Evolutionary conservation across 352 stramenopile species (phyloP), one percentile per base, ranked within the genome.

Genomic region (Aphanomyces stellatus): DNA sequence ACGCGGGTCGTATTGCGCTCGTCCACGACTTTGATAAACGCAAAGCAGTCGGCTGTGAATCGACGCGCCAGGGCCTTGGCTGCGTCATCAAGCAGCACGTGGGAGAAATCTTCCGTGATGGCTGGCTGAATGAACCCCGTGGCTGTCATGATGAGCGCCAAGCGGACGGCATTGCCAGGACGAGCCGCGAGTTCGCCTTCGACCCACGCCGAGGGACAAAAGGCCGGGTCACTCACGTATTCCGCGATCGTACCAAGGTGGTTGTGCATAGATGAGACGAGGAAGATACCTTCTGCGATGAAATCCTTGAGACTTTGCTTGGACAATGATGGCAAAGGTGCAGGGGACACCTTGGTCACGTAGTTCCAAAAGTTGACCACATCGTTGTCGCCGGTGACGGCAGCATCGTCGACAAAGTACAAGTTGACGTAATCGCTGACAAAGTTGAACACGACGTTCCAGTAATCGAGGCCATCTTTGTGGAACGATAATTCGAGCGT

Each of bases 401-500:
- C 31, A 24, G 13, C 60, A 15, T 67, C 60, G 33, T 7, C 17
- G 13, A 17, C 13, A 33, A 42, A 67, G 60, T 67, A 67, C 5
- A 67, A 33, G 27, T 67, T 41, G 24, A 67, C 60, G 34, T 67
- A 67, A 41, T 57, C 41, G 60, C 33, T 57, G 19, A 67, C 60
- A 57, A 67, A 60, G 17, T 49, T 59, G 15, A 19, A n/a, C 30
- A 37, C n/a, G 34, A 67, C 57, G n/a, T 28, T 8, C 60, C 60
- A 67, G 34, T 67, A 67, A 28, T 67, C 60, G n/a, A 67, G n/a
- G 24, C 60, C 60, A 28, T 67, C 60, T 59, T 67, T 22, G 27
- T 67, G 60, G 42, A 67, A 67, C 34, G 60, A 41, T n/a, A 67
- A 15, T n/a, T 25, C 57, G 19, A 46, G 3, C 30, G 60, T 67